Conservation (phyloP, 2,329 filamentous ascomycete species). For the Colletotrichum godetiae region DNA sequence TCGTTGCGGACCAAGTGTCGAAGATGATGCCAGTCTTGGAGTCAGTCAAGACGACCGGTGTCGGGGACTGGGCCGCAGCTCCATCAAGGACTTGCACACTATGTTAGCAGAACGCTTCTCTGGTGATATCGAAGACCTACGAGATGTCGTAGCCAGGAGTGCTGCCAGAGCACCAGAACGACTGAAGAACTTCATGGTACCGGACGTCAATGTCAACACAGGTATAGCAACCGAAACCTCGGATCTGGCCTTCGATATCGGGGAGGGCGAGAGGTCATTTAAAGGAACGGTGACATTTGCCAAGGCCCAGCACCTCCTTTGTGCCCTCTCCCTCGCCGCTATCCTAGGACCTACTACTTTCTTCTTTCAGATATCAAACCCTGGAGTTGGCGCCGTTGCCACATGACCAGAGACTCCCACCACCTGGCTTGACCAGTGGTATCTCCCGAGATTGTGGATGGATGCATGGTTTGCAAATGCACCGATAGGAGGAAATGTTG, state of each 20-base stretch:
- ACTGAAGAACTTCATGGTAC: constrained; percentile 34
- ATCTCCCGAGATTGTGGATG: constrained; percentile 9
- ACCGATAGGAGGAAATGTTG: constrained; percentile 34
- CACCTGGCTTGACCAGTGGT: constrained; percentile 18
- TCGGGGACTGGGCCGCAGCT: constrained; percentile 33
- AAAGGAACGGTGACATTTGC: neutral
- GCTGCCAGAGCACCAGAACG: constrained; percentile 29
- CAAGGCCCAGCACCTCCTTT: neutral
- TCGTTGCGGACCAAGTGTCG: constrained; percentile 57
- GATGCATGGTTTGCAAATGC: constrained; percentile 11
- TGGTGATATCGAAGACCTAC: neutral
- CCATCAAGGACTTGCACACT: constrained; percentile 24
- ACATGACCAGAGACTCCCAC: constrained; percentile 22
- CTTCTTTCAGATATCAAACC: constrained; percentile 8
- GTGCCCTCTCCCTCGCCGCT: neutral
- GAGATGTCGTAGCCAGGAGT: constrained; percentile 25
- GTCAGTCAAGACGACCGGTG: constrained; percentile 51
- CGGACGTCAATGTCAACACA: constrained; percentile 14
- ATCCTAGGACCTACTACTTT: constrained; percentile 7
- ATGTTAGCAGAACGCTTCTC: neutral
- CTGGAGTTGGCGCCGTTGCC: neutral
- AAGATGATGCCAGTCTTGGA: constrained; percentile 64
- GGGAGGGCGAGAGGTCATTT: constrained; percentile 9
- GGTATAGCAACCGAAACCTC: constrained; percentile 14
- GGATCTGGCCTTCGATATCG: neutral